Evolutionary conservation across 192 early-diverging fungal genomes (phyloP), one percentile per base, ranked within the genome.

Genomic region (Chytriomyces sp.): DNA sequence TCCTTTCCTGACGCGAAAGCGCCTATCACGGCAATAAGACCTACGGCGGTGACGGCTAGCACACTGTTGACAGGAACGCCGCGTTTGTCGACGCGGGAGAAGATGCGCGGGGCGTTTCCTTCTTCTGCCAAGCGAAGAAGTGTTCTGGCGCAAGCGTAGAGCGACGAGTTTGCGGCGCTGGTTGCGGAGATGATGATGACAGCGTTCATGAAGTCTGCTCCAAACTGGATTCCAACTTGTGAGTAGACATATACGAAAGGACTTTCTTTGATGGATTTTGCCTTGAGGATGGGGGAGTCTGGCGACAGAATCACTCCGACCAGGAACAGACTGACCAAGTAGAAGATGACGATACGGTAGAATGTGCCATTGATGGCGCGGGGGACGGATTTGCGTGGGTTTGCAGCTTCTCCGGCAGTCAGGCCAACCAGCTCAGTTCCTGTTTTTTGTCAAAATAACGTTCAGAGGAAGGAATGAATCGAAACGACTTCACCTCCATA

Each of bases 291-390:
- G 82, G 33, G 80, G 60, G 75, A 81, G 80, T 82, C 90, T 4
- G 91, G 91, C 52, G 93, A 88, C 14, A 90, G 82, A 54, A 91
- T 78, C 57, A 91, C 80, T 8, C 92, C 91, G 40, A 91, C 88
- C 31, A 92, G 69, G 56, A 92, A 89, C 28, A 92, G 81, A 7
- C 89, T 78, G 28, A 80, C 36, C 41, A 91, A 72, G 75, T 91
- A 92, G 75, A 93, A 93, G 30, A 92, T 64, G 49, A 92, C 72
- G 64, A 96, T 93, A 55, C 95, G 89, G 89, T 89, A 94, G 68
- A 96, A 96, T 19, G 80, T 81, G 2, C 78, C 75, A 34, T 73
- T 80, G 69, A 81, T 81, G 32, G 69, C 70, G 25, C 64, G 31
- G 12, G 76, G 70, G 0, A 77, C 70, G 1, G 70, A 59, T 64